phyloP scores from a whole-genome alignment of 192 early-diverging fungal species.

The Coemansia sp. region DNA sequence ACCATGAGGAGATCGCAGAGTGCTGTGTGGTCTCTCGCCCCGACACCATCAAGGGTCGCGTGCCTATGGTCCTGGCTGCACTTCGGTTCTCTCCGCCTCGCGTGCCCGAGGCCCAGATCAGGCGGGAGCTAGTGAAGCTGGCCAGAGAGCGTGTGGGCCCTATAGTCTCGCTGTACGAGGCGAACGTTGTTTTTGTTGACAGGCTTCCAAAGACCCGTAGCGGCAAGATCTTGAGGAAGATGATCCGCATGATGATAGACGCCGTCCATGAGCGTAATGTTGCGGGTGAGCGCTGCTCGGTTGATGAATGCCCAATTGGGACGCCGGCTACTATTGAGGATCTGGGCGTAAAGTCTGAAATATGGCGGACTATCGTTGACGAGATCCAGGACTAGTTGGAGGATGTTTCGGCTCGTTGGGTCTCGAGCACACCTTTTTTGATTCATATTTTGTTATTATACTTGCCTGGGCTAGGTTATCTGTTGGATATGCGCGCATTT shows the following conservation, averaged over 20 bases:
- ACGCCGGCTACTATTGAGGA: constrained; percentile 88
- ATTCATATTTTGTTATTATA: neutral
- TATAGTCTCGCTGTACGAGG: constrained; percentile 78
- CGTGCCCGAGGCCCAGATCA: constrained; percentile 19
- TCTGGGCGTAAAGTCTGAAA: constrained; percentile 59
- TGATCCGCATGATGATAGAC: constrained; percentile 73
- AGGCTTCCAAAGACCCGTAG: constrained; percentile 84
- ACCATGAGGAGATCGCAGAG: constrained; percentile 68
- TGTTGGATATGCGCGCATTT: neutral
- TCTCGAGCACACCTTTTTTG: neutral
- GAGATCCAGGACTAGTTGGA: neutral
- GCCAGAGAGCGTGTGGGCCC: constrained; percentile 77
- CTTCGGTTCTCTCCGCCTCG: constrained; percentile 24
- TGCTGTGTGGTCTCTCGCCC: constrained; percentile 71
- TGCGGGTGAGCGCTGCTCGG: neutral
- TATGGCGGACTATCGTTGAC: constrained; percentile 35
- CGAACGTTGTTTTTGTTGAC: constrained; percentile 66
- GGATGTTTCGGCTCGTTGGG: neutral
- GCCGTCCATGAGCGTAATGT: constrained; percentile 60
- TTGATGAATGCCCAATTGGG: constrained; percentile 43
- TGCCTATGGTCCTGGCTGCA: constrained; percentile 69
- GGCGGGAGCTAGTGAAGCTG: constrained; percentile 61
- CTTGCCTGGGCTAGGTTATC: neutral
- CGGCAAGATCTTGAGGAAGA: constrained; percentile 83
- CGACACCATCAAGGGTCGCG: constrained; percentile 70